These are phyloP conservation scores for Chytriomyces confervae DNA, from an alignment of 192 early-diverging fungal genomes.

Conservation along the genomic window DNA sequence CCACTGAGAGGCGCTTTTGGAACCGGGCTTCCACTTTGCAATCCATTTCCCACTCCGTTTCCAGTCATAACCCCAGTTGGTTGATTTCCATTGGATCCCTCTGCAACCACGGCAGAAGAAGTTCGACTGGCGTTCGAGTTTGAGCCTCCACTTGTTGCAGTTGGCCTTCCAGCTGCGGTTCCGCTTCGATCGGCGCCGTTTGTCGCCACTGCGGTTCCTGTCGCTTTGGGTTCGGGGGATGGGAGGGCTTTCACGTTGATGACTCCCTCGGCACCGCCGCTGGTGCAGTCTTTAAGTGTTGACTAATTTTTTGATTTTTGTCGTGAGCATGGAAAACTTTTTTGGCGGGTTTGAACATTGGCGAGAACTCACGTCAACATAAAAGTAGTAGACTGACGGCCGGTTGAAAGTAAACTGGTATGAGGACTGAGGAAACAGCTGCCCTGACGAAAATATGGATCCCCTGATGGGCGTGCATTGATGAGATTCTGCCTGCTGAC, in stretches of 20 bases:
- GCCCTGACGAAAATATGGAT: background rate
- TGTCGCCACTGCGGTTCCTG: background rate
- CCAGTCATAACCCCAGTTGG: background rate
- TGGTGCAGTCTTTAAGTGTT: background rate
- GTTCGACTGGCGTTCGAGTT: background rate
- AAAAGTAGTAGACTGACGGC: background rate
- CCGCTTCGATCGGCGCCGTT: background rate
- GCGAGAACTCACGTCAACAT: conserved; percentile 16
- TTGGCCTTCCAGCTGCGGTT: background rate
- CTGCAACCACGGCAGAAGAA: background rate
- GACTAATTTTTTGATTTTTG: background rate
- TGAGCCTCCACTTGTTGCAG: background rate
- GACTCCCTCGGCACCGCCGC: background rate
- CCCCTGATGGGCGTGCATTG: background rate
- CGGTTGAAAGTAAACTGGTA: background rate
- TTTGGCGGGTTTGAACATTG: background rate
- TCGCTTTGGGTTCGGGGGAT: background rate
- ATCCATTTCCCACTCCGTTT: background rate
- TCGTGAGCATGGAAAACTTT: background rate
- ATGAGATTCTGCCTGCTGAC: background rate
- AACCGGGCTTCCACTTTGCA: background rate
- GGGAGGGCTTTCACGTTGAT: background rate
- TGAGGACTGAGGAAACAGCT: background rate
- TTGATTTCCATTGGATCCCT: background rate
- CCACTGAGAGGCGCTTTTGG: conserved; percentile 5